These are phyloP conservation scores for Monosporascus sp. DNA, from an alignment of 2,329 filamentous ascomycete genomes.

Conservation along the genomic window DNA sequence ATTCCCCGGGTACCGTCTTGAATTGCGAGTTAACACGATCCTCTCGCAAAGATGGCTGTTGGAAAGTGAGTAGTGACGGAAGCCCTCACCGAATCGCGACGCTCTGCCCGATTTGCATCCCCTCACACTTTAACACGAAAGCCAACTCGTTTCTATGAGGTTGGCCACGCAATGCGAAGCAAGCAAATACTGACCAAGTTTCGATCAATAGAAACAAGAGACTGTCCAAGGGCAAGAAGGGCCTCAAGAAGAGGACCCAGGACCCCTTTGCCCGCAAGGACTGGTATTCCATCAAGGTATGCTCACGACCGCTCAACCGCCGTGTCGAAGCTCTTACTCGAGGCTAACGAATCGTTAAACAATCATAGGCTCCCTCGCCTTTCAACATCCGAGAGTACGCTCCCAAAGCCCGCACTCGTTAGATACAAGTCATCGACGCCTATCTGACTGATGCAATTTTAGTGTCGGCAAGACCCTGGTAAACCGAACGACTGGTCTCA, in stretches of 20 bases:
- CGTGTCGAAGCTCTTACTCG: not conserved
- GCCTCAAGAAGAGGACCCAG: slow-evolving; percentile 98
- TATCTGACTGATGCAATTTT: slow-evolving; percentile 27
- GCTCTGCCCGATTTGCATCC: too few species aligned
- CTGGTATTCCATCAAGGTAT: slow-evolving; percentile 95
- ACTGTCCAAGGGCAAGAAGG: slow-evolving; percentile 99
- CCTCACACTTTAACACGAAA: too few species aligned
- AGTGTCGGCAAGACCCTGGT: slow-evolving; percentile 99
- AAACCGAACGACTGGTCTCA: slow-evolving; percentile 98
- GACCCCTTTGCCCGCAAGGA: slow-evolving; percentile 99
- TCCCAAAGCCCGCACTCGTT: slow-evolving; percentile 6
- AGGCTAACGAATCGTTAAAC: slow-evolving; percentile 20
- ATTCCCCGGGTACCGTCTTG: slow-evolving; percentile 26
- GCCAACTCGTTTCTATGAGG: too few species aligned
- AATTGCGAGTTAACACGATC: slow-evolving; percentile 31
- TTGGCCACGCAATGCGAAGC: too few species aligned
- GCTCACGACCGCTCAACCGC: slow-evolving; percentile 15
- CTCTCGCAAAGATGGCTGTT: slow-evolving; percentile 73
- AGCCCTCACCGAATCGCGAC: too few species aligned
- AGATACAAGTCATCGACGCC: slow-evolving; percentile 6
- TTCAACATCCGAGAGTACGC: slow-evolving; percentile 96
- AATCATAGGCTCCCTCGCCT: slow-evolving; percentile 75
- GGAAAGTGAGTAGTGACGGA: slow-evolving; percentile 57
- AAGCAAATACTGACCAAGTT: slow-evolving; percentile 10
- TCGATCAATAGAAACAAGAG: slow-evolving; percentile 82